These are phyloP conservation scores for Epipyxis sp. DNA, from an alignment of 108 stramenopile genomes.

Conservation along the genomic window DNA sequence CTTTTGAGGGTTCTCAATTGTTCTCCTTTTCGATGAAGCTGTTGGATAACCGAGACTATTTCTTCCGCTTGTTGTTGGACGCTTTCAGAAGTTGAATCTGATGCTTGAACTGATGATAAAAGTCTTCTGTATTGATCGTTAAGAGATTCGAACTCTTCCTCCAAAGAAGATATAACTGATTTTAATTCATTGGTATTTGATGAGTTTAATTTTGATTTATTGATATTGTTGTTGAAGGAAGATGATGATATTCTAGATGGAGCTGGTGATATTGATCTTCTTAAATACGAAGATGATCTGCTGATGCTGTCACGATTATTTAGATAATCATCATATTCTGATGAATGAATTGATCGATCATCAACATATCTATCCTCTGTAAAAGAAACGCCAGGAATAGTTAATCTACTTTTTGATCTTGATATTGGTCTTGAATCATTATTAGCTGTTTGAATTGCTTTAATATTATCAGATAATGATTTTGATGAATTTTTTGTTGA, in stretches of 20 bases:
- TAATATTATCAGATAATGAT: neutral
- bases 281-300: neutral
- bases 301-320: too few relatives aligned
- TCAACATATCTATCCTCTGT: too few relatives aligned
- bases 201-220: neutral
- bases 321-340: neutral
- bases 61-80: conserved; percentile 5
- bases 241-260: neutral
- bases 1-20: conserved; percentile 9
- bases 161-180: conserved; percentile 6
- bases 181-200: neutral
- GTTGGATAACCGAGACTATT: conserved; percentile 20
- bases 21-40: conserved; percentile 27
- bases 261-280: neutral
- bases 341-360: neutral
- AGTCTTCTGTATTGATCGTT: conserved; percentile 17
- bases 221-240: neutral
- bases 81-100: neutral
- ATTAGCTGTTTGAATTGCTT: neutral
- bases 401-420: neutral
- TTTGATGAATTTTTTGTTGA: neutral
- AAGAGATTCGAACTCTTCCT: conserved; percentile 28
- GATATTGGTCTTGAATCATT: too few relatives aligned
- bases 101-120: neutral
- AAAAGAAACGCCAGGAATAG: neutral